A percentile compares a stretch with the other conserved stretches of the same genome.
Evolutionary conservation across 495 filamentous ascomycete genomes (phyloP).

Genomic region (Penicillium longicatenatum): DNA sequence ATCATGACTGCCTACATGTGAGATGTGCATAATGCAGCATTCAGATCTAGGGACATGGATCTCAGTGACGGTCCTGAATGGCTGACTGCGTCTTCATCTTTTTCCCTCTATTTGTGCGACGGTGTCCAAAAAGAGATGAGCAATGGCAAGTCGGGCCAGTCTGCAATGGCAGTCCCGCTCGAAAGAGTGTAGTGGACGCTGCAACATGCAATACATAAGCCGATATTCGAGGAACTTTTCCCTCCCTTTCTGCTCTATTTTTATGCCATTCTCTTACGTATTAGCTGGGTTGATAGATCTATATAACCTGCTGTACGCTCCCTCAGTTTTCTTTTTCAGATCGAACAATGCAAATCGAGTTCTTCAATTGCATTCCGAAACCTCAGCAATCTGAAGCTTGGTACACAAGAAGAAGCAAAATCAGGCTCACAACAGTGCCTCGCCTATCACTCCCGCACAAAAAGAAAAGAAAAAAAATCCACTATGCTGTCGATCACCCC

Average conservation of each 20-base stretch:
- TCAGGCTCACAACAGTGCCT: background rate
- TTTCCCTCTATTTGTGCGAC: conserved; percentile 9
- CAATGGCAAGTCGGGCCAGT: conserved; percentile 10
- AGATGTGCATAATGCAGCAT: conserved; percentile 19
- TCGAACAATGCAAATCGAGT: background rate
- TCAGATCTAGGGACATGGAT: conserved; percentile 10
- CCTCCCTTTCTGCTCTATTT: background rate
- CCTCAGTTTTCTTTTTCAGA: background rate
- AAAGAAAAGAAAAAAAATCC: background rate
- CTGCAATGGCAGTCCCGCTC: background rate
- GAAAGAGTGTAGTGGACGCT: background rate
- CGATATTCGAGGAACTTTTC: background rate
- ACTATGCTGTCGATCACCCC: conserved; percentile 24
- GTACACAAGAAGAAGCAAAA: background rate
- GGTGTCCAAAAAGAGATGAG: background rate
- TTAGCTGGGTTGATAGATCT: background rate
- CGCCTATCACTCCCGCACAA: background rate
- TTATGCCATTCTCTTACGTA: background rate
- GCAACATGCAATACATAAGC: background rate
- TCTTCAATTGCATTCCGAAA: background rate
- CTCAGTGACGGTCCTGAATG: conserved; percentile 8
- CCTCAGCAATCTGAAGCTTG: background rate
- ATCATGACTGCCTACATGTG: conserved; percentile 25
- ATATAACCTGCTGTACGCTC: background rate
- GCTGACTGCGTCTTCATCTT: background rate